These are phyloP conservation scores for Erigeron canadensis DNA, from an alignment of 129 eudicot species.

Conservation along the genomic window DNA sequence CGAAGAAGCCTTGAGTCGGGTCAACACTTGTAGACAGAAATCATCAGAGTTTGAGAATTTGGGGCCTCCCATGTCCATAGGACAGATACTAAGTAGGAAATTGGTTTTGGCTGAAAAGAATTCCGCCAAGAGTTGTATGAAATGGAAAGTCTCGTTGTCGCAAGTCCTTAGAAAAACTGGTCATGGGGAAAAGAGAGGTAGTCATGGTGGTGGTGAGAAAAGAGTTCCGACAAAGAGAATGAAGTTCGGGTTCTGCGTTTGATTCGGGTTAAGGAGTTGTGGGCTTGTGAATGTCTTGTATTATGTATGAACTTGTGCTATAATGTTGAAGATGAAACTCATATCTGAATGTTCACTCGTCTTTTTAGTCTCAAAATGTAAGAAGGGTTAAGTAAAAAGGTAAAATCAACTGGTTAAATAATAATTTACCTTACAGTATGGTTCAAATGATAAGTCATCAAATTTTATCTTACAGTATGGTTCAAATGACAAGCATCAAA, in stretches of 20 bases:
- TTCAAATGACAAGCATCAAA: too few species aligned
- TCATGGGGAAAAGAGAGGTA: slow-evolving; percentile 33
- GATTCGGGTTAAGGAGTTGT: slow-evolving; percentile 4
- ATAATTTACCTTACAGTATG: too few species aligned
- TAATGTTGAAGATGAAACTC: background rate
- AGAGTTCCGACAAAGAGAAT: slow-evolving; percentile 59
- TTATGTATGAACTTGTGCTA: background rate
- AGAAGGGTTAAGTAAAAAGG: too few species aligned
- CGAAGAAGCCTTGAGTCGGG: slow-evolving; percentile 65
- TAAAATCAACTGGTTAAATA: too few species aligned
- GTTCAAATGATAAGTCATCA: too few species aligned
- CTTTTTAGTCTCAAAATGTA: too few species aligned
- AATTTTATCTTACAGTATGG: too few species aligned
- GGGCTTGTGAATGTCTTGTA: background rate
- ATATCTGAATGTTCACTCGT: too few species aligned
- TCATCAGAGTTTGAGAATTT: slow-evolving; percentile 21
- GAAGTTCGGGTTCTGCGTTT: slow-evolving; percentile 65
- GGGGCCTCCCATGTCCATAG: slow-evolving; percentile 73
- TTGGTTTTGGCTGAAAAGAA: slow-evolving; percentile 62
- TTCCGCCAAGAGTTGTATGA: slow-evolving; percentile 30
- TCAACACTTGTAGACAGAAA: slow-evolving; percentile 54
- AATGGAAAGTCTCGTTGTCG: slow-evolving; percentile 61
- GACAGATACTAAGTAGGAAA: slow-evolving; percentile 87
- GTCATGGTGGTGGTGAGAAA: slow-evolving; percentile 27
- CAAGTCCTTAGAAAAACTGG: slow-evolving; percentile 59